Evolutionary conservation across 1,284 basidiomycete species (phyloP), one percentile per base, ranked within the genome.

Genomic region (Rhodotorula sp.): DNA sequence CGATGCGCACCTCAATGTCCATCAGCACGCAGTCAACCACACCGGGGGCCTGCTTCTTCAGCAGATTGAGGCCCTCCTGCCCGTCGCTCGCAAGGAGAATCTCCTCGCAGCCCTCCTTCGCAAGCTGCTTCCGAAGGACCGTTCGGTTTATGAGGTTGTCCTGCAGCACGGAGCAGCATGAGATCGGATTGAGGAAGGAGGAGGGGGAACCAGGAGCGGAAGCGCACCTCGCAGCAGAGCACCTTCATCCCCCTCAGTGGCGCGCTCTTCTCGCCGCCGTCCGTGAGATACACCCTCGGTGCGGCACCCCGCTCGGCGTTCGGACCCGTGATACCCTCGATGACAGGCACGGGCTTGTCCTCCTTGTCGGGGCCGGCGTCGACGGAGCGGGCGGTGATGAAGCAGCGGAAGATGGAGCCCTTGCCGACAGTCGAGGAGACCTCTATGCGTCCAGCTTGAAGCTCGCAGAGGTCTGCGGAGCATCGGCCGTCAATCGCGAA

Each of bases 131-230:
- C 21, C 66, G 60, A 17, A 73, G 48, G 17, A 73, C 68, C 2
- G 68, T 73, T 1, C 71, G 67, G 62, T 73, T 73, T 61, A 73
- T 73, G 29, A 67, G 68, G 46, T 73, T 73, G 58, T 73, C 71
- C 67, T 70, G 58, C 29, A n/a, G n/a, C n/a, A n/a, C n/a, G n/a
- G n/a, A n/a, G n/a, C n/a, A n/a, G n/a, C n/a, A n/a, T n/a, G n/a
- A n/a, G n/a, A n/a, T n/a, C 39, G 39, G 15, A 39, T 39, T 39
- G 39, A 39, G 39, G 39, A 39, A 15, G 15, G 39, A n/a, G 39
- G 15, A 39, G 39, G 39, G 15, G 15, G 39, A 7, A 39, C 7
- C 39, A 39, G 39, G 9, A 39, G 39, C 39, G 39, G 39, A 15
- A 7, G 7, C 39, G 7, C 15, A 39, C 7, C 9, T 39, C 7